Conservation (phyloP, 768 basidiomycete genomes). For the Auriculariales sp. region DNA sequence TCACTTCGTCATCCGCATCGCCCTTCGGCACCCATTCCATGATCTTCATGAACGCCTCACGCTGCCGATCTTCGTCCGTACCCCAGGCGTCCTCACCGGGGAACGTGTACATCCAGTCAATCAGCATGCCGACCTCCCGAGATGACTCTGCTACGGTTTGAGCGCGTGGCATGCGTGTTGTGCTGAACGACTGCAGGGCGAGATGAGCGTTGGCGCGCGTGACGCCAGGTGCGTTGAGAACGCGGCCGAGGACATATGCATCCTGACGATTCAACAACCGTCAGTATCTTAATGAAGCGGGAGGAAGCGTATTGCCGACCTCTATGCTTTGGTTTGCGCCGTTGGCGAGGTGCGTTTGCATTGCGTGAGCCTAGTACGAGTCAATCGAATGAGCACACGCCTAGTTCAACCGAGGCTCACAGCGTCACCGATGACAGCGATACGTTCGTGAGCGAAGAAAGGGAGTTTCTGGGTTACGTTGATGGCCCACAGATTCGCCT, state of each 20-base stretch:
- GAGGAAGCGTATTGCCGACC: constrained; percentile 13
- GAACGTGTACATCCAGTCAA: constrained; percentile 9
- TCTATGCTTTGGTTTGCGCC: constrained; percentile 40
- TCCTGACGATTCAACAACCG: constrained; percentile 9
- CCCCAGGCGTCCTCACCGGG: background rate
- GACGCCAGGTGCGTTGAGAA: constrained; percentile 14
- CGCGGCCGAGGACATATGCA: constrained; percentile 16
- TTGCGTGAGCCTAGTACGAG: constrained; percentile 25
- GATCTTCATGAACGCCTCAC: background rate
- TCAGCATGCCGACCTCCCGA: constrained; percentile 11
- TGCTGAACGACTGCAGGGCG: constrained; percentile 19
- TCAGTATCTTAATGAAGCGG: background rate
- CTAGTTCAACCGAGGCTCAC: no score
- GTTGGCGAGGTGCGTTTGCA: constrained; percentile 30
- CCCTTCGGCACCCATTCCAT: background rate
- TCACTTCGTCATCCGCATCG: background rate
- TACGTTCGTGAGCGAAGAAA: constrained; percentile 21
- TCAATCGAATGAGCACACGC: no score
- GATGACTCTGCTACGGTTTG: constrained; percentile 12
- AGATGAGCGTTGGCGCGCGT: constrained; percentile 11
- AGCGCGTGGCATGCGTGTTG: constrained; percentile 17
- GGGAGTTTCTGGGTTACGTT: constrained; percentile 27
- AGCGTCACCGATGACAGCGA: constrained; percentile 36
- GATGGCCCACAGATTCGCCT: constrained; percentile 28
- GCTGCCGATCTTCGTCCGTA: background rate